A percentile compares a stretch with the other conserved stretches of the same genome.
Evolutionary conservation across 257 asterid genomes (phyloP).

Genomic region (Scutellaria baicalensis): DNA sequence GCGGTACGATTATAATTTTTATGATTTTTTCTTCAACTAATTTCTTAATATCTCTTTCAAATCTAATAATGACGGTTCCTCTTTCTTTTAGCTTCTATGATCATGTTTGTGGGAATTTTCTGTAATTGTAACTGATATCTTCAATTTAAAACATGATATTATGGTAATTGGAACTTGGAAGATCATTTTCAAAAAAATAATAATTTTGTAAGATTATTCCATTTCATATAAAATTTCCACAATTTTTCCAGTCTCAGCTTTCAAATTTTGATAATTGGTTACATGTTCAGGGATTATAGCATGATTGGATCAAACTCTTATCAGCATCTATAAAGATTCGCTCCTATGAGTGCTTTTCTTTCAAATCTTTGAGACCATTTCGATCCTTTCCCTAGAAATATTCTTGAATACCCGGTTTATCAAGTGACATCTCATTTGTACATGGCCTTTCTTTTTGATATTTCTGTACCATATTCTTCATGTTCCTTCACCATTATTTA

Average conservation of each 20-base stretch:
- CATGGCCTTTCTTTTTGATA: background rate
- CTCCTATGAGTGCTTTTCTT: background rate
- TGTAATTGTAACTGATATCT: background rate
- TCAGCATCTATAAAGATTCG: background rate
- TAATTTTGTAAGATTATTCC: background rate
- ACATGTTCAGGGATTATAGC: background rate
- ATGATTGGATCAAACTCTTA: background rate
- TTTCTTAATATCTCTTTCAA: background rate
- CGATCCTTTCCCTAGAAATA: background rate
- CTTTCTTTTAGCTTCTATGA: background rate
- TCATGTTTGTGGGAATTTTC: background rate
- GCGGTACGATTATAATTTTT: slow-evolving; percentile 43
- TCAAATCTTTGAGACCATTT: background rate
- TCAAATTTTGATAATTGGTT: background rate
- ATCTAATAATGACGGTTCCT: background rate
- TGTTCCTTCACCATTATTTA: background rate
- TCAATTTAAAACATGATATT: background rate
- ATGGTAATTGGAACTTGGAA: background rate
- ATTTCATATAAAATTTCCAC: background rate
- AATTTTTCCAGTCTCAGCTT: background rate
- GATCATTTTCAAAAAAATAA: background rate
- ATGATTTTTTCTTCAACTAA: background rate
- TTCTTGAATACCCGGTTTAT: background rate
- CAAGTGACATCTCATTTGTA: background rate
- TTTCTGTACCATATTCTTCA: background rate